These are phyloP conservation scores for Phytophthora multivora DNA, from an alignment of 352 stramenopile genomes.

Conservation along the genomic window DNA sequence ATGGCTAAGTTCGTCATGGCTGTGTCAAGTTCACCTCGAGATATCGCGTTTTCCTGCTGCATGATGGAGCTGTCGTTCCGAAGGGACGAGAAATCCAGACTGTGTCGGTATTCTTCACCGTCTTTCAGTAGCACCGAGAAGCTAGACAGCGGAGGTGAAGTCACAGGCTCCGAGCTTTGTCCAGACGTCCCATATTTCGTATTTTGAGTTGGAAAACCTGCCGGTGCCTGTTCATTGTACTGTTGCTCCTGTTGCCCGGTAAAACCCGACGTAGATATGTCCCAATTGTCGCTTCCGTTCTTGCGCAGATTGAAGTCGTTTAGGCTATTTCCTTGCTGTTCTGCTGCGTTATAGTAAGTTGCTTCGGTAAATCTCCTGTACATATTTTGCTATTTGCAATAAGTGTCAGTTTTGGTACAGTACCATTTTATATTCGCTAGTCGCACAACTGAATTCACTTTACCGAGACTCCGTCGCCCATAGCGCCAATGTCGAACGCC, in stretches of 20 bases:
- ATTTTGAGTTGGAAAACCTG: not conserved
- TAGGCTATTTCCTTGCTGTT: slow-evolving; percentile 8
- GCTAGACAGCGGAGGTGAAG: slow-evolving; percentile 42
- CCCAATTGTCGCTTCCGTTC: slow-evolving; percentile 48
- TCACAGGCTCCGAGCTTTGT: slow-evolving; percentile 22
- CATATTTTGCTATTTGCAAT: slow-evolving; percentile 4
- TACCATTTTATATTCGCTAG: slow-evolving; percentile 4
- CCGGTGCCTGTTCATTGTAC: not conserved
- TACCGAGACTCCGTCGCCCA: not conserved
- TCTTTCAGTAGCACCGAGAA: slow-evolving; percentile 44
- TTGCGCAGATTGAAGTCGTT: slow-evolving; percentile 46
- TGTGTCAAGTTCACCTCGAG: not conserved
- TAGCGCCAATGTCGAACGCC: not conserved
- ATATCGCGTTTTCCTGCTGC: not conserved
- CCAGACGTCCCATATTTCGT: slow-evolving; percentile 1
- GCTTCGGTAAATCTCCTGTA: slow-evolving; percentile 5
- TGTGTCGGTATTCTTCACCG: slow-evolving; percentile 8
- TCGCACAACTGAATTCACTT: not conserved
- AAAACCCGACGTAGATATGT: not conserved
- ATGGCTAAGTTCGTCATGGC: slow-evolving; percentile 7
- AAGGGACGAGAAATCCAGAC: slow-evolving; percentile 25
- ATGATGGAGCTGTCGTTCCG: slow-evolving; percentile 13
- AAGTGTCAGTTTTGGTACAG: not conserved
- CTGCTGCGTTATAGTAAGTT: slow-evolving; percentile 14
- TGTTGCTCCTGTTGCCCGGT: slow-evolving; percentile 34